Percentiles rank a stretch among this genome's conserved stretches.
Conservation (phyloP, 2,329 filamentous ascomycete species). For the Blastomyces silverae region DNA sequence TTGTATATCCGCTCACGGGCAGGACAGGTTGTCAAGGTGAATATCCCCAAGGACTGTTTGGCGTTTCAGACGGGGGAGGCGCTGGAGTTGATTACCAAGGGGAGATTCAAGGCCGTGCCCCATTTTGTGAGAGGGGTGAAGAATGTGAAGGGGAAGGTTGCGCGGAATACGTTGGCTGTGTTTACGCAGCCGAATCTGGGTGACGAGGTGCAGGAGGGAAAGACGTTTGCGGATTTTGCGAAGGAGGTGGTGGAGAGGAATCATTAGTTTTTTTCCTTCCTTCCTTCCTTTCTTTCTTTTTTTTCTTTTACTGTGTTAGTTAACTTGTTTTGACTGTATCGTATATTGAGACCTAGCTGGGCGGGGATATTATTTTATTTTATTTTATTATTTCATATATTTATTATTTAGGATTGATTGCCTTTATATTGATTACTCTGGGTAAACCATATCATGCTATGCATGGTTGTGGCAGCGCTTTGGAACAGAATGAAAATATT, state of each 20-base stretch:
- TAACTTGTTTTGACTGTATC: no score
- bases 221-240: slow-evolving; percentile 66
- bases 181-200: slow-evolving; percentile 95
- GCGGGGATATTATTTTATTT: no score
- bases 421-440: neutral
- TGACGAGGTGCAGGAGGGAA: slow-evolving; percentile 60
- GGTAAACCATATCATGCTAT: neutral
- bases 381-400: no score
- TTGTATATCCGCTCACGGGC: slow-evolving; percentile 89
- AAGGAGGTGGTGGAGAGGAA: slow-evolving; percentile 74
- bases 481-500: neutral
- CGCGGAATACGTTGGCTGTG: slow-evolving; percentile 84
- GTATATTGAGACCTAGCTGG: no score
- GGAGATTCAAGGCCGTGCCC: slow-evolving; percentile 86
- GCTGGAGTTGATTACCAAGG: slow-evolving; percentile 82
- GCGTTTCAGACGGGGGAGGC: slow-evolving; percentile 96
- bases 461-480: neutral
- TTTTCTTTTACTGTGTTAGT: no score
- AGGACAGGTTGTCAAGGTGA: slow-evolving; percentile 78
- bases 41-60: slow-evolving; percentile 83
- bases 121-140: slow-evolving; percentile 83
- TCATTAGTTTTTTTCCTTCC: slow-evolving; percentile 39
- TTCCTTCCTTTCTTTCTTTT: no score
- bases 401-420: no score
- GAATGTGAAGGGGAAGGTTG: slow-evolving; percentile 43